Evolutionary conservation across 495 filamentous ascomycete species (phyloP).

Genomic region (Hypoxylon perforatum): DNA sequence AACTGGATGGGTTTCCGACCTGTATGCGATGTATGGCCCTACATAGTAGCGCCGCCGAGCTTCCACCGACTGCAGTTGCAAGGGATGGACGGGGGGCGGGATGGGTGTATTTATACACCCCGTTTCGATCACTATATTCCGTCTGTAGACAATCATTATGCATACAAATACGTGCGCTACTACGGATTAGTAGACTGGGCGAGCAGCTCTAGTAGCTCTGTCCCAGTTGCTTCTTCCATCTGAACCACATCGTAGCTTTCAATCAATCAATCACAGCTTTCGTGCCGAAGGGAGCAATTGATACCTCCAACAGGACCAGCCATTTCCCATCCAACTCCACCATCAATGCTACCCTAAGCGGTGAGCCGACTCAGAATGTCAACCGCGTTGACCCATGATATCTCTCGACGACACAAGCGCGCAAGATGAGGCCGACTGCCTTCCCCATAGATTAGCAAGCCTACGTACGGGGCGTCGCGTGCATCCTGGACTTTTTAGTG

Average conservation of each 20-base stretch:
- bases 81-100: constrained; percentile 2
- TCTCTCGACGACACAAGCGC: constrained; percentile 26
- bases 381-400: constrained; percentile 27
- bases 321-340: constrained; percentile 23
- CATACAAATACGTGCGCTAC: constrained; percentile 17
- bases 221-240: constrained; percentile 15
- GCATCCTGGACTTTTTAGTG: constrained; percentile 3
- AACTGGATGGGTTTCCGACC: constrained; percentile 1
- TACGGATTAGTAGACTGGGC: neutral
- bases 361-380: constrained; percentile 35
- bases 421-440: constrained; percentile 26
- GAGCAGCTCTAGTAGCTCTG: neutral
- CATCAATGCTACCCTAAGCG: constrained; percentile 32
- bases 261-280: neutral
- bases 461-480: constrained; percentile 24
- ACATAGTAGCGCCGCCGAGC: neutral
- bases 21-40: constrained; percentile 7
- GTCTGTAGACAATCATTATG: neutral
- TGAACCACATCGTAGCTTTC: constrained; percentile 20
- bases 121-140: too few relatives aligned
- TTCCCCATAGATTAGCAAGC: constrained; percentile 38
- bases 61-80: constrained; percentile 8
- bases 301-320: constrained; percentile 13
- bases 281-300: constrained; percentile 1
- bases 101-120: too few relatives aligned